Evolutionary conservation across 139 green algal genomes (phyloP).

Genomic region (Chlorella sorokiniana): DNA sequence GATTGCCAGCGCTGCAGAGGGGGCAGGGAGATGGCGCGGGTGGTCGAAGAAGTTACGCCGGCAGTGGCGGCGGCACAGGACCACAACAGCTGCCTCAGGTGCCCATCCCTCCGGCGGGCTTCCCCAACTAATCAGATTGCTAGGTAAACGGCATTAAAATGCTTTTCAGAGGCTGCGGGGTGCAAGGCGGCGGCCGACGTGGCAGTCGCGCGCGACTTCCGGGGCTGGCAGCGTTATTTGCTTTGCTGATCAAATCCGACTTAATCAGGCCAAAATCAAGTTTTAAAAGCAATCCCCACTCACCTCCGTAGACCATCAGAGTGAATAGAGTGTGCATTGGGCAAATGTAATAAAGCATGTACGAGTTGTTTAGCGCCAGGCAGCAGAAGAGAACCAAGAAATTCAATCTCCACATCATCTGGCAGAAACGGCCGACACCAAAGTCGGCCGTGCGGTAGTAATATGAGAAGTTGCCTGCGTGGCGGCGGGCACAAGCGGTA

Average conservation of each 20-base stretch:
- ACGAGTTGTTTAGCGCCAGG: constrained; percentile 85
- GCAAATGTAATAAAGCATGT: constrained; percentile 99
- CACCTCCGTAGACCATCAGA: constrained; percentile 83
- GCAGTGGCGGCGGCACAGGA: too few species aligned
- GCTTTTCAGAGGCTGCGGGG: too few species aligned
- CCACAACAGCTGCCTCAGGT: too few species aligned
- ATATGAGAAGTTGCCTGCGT: constrained; percentile 89
- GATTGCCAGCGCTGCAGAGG: constrained; percentile 16
- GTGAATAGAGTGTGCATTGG: constrained; percentile 99
- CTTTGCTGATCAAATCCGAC: too few species aligned
- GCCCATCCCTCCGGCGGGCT: too few species aligned
- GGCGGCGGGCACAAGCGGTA: neutral
- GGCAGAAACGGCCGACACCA: constrained; percentile 66
- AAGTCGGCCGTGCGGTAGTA: constrained; percentile 91
- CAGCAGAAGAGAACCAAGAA: constrained; percentile 88
- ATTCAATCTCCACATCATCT: constrained; percentile 99
- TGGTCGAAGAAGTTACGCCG: too few species aligned
- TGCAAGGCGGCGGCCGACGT: too few species aligned
- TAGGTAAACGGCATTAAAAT: too few species aligned
- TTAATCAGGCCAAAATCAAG: neutral
- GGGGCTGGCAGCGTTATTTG: too few species aligned
- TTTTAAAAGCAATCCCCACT: neutral
- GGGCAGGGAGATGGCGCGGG: too few species aligned
- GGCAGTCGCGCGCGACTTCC: too few species aligned
- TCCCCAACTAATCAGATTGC: too few species aligned